Base-by-base conservation (phyloP, 116 monocot genomes). In the Phalaenopsis hybrid region DNA sequence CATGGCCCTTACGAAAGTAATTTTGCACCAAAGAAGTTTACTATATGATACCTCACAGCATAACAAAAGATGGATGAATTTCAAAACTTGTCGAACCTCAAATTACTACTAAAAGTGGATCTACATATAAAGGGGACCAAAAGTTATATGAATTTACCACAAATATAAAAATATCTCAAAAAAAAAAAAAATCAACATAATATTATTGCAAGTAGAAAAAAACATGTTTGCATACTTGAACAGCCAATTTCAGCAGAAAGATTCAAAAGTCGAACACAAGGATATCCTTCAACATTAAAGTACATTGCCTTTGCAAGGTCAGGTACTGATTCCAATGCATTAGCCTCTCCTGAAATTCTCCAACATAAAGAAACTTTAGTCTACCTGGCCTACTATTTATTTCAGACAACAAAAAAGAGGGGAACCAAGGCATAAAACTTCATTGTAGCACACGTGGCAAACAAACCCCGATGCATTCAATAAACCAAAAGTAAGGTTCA, bases 251-350 rank as follows among this genome's bases (percentile, higher is more conserved):
- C 92, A 61, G 91, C 91, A 77, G 94, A 89, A 80, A 93, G 88
- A 85, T 97, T 94, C 80, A 97, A 86, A 78, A 97, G 92, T 41
- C 94, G 83, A 61, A 97, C 97, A 75, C 97, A 97, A 43, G 97
- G 94, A 80, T 87, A 97, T 61, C 86, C 94, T 75, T 93, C 83
- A 74, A 92, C 80, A 57, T 82, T 87, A 49, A 85, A 15, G 78
- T 97, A 97, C 97, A 97, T 93, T 63, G 90, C 91, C 81, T 86
- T 94, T 90, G 89, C 85, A 81, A 97, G 92, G 89, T 94, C 94
- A 51, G 97, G 97, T 81, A 97, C 93, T 76, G 97, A 97, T 78
- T 94, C 91, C 79, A 94, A 77, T 58, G 86, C 79, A 43, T 63
- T 82, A 20, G 23, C 74, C 17, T 85, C 79, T 63, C 90, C 94